A percentile compares a stretch with the other conserved stretches of the same genome.
phyloP scores from a whole-genome alignment of 495 filamentous ascomycete species.

The Evernia prunastri region DNA sequence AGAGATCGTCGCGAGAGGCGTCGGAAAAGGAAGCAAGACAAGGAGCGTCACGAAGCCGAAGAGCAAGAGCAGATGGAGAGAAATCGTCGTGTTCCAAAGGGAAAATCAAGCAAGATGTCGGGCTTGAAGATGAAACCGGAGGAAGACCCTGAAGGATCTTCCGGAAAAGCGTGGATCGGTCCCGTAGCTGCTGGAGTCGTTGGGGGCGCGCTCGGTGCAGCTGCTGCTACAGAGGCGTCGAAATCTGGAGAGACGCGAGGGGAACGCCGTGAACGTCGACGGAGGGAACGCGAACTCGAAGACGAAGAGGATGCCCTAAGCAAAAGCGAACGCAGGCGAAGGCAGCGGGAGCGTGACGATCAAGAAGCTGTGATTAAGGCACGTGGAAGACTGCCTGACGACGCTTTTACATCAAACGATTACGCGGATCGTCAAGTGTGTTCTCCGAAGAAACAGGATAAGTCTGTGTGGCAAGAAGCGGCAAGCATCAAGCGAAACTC shows the following conservation, averaged over 20 bases:
- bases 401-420: constrained; percentile 6
- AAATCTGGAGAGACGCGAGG: constrained; percentile 33
- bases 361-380: constrained; percentile 2
- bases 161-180: constrained; percentile 32
- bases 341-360: constrained; percentile 22
- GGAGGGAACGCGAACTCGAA: constrained; percentile 28
- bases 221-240: constrained; percentile 35
- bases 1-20: constrained; percentile 38
- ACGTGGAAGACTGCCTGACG: constrained; percentile 23
- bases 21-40: constrained; percentile 30
- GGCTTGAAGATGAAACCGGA: constrained; percentile 10
- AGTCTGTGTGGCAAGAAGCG: constrained; percentile 26
- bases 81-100: constrained; percentile 13
- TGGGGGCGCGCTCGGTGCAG: constrained; percentile 40
- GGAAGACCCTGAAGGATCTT: constrained; percentile 3
- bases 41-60: constrained; percentile 19
- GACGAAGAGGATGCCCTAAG: constrained; percentile 25
- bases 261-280: constrained; percentile 23
- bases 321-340: constrained; percentile 28
- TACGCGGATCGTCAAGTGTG: constrained; percentile 30
- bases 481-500: constrained; percentile 23
- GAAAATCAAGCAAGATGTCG: background rate
- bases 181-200: constrained; percentile 44
- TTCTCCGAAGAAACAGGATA: constrained; percentile 26
- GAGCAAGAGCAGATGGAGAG: constrained; percentile 17